Conservation (phyloP, 176 grass and related monocot species). For the Hordeum marinum region DNA sequence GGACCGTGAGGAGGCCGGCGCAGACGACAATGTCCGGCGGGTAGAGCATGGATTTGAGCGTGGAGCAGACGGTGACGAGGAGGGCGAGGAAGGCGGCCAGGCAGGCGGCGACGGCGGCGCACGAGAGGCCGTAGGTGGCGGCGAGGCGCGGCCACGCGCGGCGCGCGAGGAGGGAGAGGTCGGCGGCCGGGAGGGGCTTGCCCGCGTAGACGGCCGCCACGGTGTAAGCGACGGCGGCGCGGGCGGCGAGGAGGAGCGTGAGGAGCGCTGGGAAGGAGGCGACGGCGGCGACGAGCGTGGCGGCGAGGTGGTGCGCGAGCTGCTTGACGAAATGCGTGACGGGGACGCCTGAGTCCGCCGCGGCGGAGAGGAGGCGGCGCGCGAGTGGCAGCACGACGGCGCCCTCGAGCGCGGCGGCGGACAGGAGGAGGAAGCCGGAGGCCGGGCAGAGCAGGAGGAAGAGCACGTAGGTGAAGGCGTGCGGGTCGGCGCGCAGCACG, state of each 20-base stretch:
- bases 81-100: slow-evolving; percentile 64
- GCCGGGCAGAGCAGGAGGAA: slow-evolving; percentile 89
- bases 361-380: slow-evolving; percentile 43
- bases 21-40: slow-evolving; percentile 77
- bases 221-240: slow-evolving; percentile 56
- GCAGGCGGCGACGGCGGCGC: slow-evolving; percentile 44
- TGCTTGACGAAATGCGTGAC: slow-evolving; percentile 63
- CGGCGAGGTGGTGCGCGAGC: slow-evolving; percentile 67
- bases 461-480: slow-evolving; percentile 67
- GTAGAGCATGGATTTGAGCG: slow-evolving; percentile 60
- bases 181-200: slow-evolving; percentile 36
- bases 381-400: slow-evolving; percentile 49
- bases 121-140: slow-evolving; percentile 59
- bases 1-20: slow-evolving; percentile 61
- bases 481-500: slow-evolving; percentile 80
- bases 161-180: slow-evolving; percentile 45
- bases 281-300: slow-evolving; percentile 54
- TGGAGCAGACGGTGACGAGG: slow-evolving; percentile 62
- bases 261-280: slow-evolving; percentile 62
- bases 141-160: slow-evolving; percentile 69
- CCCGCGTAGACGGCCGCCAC: slow-evolving; percentile 72
- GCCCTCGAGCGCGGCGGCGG: slow-evolving; percentile 44
- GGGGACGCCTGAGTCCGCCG: slow-evolving; percentile 57
- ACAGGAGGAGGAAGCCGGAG: slow-evolving; percentile 69
- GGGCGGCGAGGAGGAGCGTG: slow-evolving; percentile 72